A percentile compares a stretch with the other conserved stretches of the same genome.
These are phyloP conservation scores for Neolentinus lepideus DNA, from an alignment of 1,284 basidiomycete species.

Conservation along the genomic window DNA sequence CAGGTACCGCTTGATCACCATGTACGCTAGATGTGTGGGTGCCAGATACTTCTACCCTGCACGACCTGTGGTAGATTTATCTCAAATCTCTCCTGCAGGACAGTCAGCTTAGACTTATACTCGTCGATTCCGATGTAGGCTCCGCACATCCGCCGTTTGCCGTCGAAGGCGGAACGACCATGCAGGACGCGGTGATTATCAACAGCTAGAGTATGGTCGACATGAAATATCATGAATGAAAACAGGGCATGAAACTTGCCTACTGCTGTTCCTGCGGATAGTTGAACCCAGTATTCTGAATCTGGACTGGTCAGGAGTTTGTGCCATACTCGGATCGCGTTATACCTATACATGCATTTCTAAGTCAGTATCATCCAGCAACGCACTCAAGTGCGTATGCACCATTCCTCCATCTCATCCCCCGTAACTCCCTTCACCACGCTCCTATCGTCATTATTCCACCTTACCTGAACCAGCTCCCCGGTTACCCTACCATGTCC, in stretches of 20 bases:
- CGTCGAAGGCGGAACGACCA: slow-evolving; percentile 85
- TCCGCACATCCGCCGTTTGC: slow-evolving; percentile 89
- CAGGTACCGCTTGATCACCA: neutral
- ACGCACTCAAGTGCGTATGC: slow-evolving; percentile 11
- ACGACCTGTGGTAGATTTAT: slow-evolving; percentile 12
- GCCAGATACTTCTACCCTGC: slow-evolving; percentile 27
- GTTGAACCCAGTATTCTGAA: slow-evolving; percentile 88
- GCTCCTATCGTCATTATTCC: slow-evolving; percentile 95
- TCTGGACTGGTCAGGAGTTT: slow-evolving; percentile 69
- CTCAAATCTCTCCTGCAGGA: slow-evolving; percentile 53
- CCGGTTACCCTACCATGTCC: slow-evolving; percentile 57
- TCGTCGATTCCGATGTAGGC: slow-evolving; percentile 94
- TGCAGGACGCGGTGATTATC: slow-evolving; percentile 96
- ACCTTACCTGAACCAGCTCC: slow-evolving; percentile 74
- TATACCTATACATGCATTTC: slow-evolving; percentile 49
- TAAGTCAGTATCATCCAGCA: neutral
- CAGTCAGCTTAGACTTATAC: slow-evolving; percentile 70
- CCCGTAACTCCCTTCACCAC: slow-evolving; percentile 59
- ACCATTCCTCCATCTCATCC: slow-evolving; percentile 67
- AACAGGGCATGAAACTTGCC: slow-evolving; percentile 39
- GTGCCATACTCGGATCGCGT: slow-evolving; percentile 79
- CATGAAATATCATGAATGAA: neutral
- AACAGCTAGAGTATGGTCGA: slow-evolving; percentile 46
- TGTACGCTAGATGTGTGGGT: neutral
- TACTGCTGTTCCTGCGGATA: slow-evolving; percentile 80